Percentiles rank a stretch among this genome's conserved stretches.
phyloP scores from a whole-genome alignment of 2,329 filamentous ascomycete species.

The Nigrospora oryzae region DNA sequence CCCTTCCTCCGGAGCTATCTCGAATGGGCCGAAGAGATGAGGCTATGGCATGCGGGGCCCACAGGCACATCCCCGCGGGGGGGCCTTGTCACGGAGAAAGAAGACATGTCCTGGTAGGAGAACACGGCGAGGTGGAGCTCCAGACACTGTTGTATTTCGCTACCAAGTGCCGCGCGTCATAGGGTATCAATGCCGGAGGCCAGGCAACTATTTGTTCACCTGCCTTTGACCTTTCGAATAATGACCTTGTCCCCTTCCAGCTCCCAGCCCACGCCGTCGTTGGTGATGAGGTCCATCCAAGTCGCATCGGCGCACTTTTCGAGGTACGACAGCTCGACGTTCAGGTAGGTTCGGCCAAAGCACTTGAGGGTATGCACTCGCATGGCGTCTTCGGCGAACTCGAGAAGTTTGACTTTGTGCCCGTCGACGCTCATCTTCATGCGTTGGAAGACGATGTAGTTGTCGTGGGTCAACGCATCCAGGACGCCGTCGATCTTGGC shows the following conservation, averaged over 20 bases:
- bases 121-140: too few relatives aligned
- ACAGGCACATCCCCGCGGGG: too few relatives aligned
- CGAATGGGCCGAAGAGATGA: too few relatives aligned
- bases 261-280: conserved; percentile 79
- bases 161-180: too few relatives aligned
- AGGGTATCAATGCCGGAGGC: conserved; percentile 15
- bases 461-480: conserved; percentile 64
- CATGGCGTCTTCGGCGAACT: conserved; percentile 70
- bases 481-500: conserved; percentile 62
- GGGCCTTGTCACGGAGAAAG: too few relatives aligned
- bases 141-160: too few relatives aligned
- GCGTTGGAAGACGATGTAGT: conserved; percentile 73
- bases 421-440: conserved; percentile 68
- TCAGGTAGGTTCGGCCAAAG: conserved; percentile 73
- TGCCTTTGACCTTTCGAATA: conserved; percentile 53
- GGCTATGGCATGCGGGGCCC: too few relatives aligned
- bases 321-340: conserved; percentile 58
- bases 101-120: too few relatives aligned
- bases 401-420: conserved; percentile 70
- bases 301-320: conserved; percentile 57
- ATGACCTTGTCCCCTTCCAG: conserved; percentile 63
- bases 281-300: conserved; percentile 64
- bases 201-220: conserved; percentile 14
- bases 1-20: too few relatives aligned
- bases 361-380: conserved; percentile 76